Evolutionary conservation across 2,329 filamentous ascomycete species (phyloP), one percentile per base, ranked within the genome.

Genomic region (Rosellinia necatrix): DNA sequence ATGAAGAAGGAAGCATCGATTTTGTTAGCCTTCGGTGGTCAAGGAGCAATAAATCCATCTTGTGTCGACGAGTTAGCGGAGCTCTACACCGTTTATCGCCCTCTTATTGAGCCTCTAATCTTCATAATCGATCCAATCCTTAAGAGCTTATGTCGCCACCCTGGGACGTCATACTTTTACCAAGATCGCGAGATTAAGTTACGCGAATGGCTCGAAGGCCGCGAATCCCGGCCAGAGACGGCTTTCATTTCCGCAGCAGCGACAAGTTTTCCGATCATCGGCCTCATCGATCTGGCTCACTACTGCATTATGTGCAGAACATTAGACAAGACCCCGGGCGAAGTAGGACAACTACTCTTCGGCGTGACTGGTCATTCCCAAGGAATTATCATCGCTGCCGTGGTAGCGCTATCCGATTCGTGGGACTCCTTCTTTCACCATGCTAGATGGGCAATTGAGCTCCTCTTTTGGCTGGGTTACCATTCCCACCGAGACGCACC

Each of bases 381-480:
- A 73, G 94, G 94, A 72, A 88, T 99, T 21, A 89, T 99, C 60
- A 91, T 96, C 60, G 94, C 94, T 15, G 92, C 93, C 24, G 90
- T 90, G 19, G 96, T 94, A 56, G 89, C 94, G 2, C 90, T 92
- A 5, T 91, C 92, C 3, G 89, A 90, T 64, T 92, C 89, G 27
- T 99, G 94, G 94, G 92, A 96, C 61, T 90, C 90, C 1, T 99
- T 94, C 74, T 85, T 89, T 63, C 87, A 89, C 67, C 85, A 91
- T 49, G 84, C 91, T 50, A 87, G 82, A 68, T 87, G 91, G 66
- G 90, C 93, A 2, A 79, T 99, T 60, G 93, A 90, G 32, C 91
- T 97, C 68, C 88, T 99, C 25, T 99, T 99, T 81, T 99, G 94
- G 94, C 96, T 97, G 64, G 94, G 94, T 71, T 87, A 93, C 60